A percentile compares a stretch with the other conserved stretches of the same genome.
phyloP scores from a whole-genome alignment of 148 eudicot species.

The Vaccinium vitisidaea region DNA sequence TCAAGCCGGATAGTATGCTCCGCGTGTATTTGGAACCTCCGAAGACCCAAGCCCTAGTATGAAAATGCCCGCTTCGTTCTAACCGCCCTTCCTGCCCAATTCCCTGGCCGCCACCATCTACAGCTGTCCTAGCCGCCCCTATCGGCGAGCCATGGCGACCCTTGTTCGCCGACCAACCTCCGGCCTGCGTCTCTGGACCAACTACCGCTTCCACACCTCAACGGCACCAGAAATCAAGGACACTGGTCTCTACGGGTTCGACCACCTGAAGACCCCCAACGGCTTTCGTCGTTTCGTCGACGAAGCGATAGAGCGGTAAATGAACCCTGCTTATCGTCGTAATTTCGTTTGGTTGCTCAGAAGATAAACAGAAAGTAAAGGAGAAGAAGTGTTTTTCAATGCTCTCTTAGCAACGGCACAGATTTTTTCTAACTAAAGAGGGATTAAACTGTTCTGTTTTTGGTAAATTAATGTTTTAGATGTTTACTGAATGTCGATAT shows the following conservation, averaged over 20 bases:
- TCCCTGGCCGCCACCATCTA: neutral
- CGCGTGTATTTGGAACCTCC: too few species aligned
- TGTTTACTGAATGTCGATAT: neutral
- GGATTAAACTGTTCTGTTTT: neutral
- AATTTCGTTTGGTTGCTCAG: neutral
- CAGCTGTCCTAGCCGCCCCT: neutral
- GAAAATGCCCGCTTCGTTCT: neutral
- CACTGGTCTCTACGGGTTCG: constrained; percentile 77
- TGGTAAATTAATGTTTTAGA: neutral
- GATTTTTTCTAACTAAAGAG: too few species aligned
- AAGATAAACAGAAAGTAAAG: neutral
- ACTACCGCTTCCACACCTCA: constrained; percentile 34
- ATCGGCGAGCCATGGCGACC: constrained; percentile 25
- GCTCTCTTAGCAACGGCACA: neutral
- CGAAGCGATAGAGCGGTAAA: constrained; percentile 77
- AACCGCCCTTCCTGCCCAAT: neutral
- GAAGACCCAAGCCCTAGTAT: too few species aligned
- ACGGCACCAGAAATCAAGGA: constrained; percentile 41
- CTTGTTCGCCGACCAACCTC: constrained; percentile 21
- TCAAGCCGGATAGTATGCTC: too few species aligned
- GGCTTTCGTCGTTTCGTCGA: constrained; percentile 87
- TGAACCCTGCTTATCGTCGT: too few species aligned
- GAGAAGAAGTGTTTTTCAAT: neutral
- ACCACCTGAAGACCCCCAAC: constrained; percentile 64
- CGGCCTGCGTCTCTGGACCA: constrained; percentile 15